A percentile compares a stretch with the other conserved stretches of the same genome.
These are phyloP conservation scores for Cordyceps cicadae DNA, from an alignment of 2,329 filamentous ascomycete species.

Conservation along the genomic window DNA sequence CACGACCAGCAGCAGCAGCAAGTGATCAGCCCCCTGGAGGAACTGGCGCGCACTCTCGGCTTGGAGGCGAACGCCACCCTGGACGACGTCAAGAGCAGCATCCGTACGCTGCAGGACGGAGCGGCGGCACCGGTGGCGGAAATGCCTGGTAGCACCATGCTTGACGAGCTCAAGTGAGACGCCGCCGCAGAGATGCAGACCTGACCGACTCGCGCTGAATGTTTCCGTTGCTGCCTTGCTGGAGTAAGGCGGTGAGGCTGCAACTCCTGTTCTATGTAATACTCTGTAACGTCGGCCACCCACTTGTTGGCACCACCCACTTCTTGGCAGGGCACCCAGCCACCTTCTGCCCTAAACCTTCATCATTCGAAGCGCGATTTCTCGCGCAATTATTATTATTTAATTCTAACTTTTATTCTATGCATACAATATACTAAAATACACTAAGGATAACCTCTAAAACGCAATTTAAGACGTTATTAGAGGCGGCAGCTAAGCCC, in stretches of 20 bases:
- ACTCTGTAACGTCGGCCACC: too few relatives aligned
- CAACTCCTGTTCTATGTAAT: background rate
- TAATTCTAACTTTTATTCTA: too few relatives aligned
- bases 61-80: slow-evolving; percentile 27
- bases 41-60: slow-evolving; percentile 27
- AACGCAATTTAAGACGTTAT: too few relatives aligned
- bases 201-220: background rate
- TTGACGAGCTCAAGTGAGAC: slow-evolving; percentile 1
- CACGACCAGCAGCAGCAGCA: background rate
- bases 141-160: background rate
- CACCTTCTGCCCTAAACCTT: too few relatives aligned
- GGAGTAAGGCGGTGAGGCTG: too few relatives aligned
- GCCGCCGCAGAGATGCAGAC: background rate
- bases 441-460: too few relatives aligned
- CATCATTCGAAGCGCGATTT: too few relatives aligned
- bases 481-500: too few relatives aligned
- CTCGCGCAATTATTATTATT: too few relatives aligned
- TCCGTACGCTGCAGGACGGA: slow-evolving; percentile 22
- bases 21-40: slow-evolving; percentile 24
- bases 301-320: too few relatives aligned
- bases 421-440: too few relatives aligned
- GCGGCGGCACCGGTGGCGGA: background rate
- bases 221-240: background rate
- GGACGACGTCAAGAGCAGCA: slow-evolving; percentile 27
- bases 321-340: too few relatives aligned